phyloP scores from a whole-genome alignment of 2,329 filamentous ascomycete species.

The Metarhizium album region DNA sequence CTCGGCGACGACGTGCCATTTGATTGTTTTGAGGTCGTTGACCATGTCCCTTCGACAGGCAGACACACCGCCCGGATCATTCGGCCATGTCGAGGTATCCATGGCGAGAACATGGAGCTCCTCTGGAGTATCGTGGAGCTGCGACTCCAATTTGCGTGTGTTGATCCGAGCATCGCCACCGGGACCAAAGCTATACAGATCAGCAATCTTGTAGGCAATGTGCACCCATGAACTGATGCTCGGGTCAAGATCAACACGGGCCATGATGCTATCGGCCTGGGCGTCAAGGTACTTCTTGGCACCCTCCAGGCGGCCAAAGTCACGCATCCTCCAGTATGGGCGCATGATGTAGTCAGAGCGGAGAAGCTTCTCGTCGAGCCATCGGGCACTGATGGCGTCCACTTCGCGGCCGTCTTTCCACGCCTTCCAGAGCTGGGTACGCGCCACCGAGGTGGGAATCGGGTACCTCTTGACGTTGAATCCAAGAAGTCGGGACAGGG shows the following conservation, averaged over 20 bases:
- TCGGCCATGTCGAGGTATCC: not conserved
- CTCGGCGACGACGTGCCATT: not conserved
- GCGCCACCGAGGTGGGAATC: not conserved
- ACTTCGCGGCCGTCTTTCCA: not conserved
- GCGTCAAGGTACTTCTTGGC: not conserved
- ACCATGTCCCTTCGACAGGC: not conserved
- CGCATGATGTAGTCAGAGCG: not conserved
- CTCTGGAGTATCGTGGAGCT: not conserved
- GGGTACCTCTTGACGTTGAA: not conserved
- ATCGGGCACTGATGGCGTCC: not conserved
- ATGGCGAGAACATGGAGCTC: slow-evolving; percentile 1
- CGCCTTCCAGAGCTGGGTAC: not conserved
- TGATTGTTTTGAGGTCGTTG: not conserved
- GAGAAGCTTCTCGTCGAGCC: not conserved
- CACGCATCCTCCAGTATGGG: not conserved
- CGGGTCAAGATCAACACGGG: not conserved
- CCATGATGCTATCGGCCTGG: not conserved
- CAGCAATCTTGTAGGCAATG: not conserved
- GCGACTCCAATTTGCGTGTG: not conserved
- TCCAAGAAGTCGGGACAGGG: not conserved
- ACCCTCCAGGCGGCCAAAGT: not conserved
- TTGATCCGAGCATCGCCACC: not conserved
- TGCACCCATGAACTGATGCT: not conserved
- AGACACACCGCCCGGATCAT: not conserved
- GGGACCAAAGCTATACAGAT: not conserved